These are phyloP conservation scores for Fusarium paranaense DNA, from an alignment of 2,329 filamentous ascomycete species.

Conservation along the genomic window DNA sequence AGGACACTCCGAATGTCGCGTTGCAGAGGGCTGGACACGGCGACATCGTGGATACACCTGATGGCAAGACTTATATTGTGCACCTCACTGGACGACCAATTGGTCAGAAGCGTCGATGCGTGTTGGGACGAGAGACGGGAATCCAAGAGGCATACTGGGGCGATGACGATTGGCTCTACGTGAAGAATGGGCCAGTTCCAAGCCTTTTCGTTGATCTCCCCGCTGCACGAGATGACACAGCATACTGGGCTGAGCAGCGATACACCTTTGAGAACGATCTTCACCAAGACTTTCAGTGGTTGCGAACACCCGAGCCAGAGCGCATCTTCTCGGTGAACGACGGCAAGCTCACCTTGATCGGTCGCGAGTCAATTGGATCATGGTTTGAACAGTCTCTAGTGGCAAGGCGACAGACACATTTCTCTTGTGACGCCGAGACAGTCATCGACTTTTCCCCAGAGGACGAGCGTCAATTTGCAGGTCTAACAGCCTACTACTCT, in stretches of 20 bases:
- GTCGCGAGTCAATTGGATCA: conserved; percentile 65
- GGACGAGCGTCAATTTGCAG: conserved; percentile 71
- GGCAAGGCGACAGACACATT: conserved; percentile 67
- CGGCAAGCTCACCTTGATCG: conserved; percentile 59
- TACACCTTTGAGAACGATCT: conserved; percentile 62
- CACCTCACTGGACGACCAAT: conserved; percentile 65
- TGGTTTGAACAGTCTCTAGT: conserved; percentile 71
- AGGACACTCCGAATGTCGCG: conserved; percentile 60
- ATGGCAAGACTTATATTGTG: conserved; percentile 65
- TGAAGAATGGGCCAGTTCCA: conserved; percentile 68
- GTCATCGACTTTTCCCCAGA: conserved; percentile 63
- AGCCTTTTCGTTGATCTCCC: conserved; percentile 65
- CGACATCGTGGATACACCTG: conserved; percentile 65
- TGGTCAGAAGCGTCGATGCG: conserved; percentile 63
- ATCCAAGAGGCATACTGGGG: conserved; percentile 71
- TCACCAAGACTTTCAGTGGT: conserved; percentile 67
- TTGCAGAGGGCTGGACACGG: conserved; percentile 66
- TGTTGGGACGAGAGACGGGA: conserved; percentile 66
- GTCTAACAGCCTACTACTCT: conserved; percentile 71
- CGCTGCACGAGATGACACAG: conserved; percentile 57
- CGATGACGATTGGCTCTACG: conserved; percentile 71
- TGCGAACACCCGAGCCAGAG: conserved; percentile 66
- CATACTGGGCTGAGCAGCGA: conserved; percentile 61
- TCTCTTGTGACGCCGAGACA: conserved; percentile 71
- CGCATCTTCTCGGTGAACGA: conserved; percentile 59